Conservation (phyloP, 2,329 filamentous ascomycete genomes). For the Apiospora aurea region DNA sequence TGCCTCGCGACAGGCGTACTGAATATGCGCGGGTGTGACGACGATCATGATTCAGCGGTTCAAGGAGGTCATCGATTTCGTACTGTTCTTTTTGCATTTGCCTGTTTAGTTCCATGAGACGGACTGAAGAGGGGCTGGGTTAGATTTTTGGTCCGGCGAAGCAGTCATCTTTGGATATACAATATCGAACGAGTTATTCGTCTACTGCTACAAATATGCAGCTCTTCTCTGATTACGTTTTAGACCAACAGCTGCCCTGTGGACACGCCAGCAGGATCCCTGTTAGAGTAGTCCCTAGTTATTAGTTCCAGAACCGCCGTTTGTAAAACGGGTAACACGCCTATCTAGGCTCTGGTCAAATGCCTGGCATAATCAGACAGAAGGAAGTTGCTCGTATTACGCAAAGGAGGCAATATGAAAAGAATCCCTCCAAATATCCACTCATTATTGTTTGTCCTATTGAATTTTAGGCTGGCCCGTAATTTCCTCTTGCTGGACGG, state of each 20-base stretch:
- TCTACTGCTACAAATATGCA: too few species aligned
- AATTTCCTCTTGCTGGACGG: too few species aligned
- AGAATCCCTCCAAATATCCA: neutral
- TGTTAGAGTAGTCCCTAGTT: too few species aligned
- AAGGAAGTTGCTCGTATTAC: too few species aligned
- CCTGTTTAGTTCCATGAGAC: neutral
- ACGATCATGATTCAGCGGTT: neutral
- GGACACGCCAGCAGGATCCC: slow-evolving; percentile 37
- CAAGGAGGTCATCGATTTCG: neutral
- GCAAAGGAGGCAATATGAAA: too few species aligned
- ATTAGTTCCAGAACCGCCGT: too few species aligned
- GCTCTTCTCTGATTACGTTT: neutral
- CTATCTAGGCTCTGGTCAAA: too few species aligned
- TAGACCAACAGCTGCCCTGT: slow-evolving; percentile 39
- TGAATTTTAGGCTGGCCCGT: too few species aligned
- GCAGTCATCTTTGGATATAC: neutral
- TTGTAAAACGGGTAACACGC: too few species aligned
- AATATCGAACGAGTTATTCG: too few species aligned
- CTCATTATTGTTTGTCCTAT: too few species aligned
- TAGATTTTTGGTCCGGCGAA: neutral
- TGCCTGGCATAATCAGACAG: too few species aligned
- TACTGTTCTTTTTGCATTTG: neutral
- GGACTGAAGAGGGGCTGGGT: neutral
- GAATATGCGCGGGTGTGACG: neutral
- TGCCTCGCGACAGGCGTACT: neutral